phyloP scores from a whole-genome alignment of 2,329 filamentous ascomycete genomes.

The Nigrograna mackinnonii region DNA sequence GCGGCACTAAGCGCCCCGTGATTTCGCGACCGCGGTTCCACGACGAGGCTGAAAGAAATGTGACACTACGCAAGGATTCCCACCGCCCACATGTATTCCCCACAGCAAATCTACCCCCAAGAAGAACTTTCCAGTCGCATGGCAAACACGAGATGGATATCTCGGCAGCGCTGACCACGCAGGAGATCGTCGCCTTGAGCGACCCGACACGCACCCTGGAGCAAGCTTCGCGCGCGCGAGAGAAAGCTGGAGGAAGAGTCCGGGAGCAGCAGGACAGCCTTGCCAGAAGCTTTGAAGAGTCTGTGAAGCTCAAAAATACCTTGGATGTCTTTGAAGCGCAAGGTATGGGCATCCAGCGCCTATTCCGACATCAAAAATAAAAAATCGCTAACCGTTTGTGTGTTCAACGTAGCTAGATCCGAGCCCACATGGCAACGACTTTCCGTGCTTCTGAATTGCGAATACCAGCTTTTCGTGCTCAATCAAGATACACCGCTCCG shows the following conservation, averaged over 20 bases:
- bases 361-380: not conserved
- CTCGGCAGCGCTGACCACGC: conserved; percentile 20
- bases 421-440: conserved; percentile 24
- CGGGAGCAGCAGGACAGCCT: conserved; percentile 1
- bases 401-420: conserved; percentile 9
- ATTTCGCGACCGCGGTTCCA: conserved; percentile 10
- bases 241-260: conserved; percentile 2
- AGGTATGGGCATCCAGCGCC: conserved; percentile 9
- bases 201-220: conserved; percentile 17
- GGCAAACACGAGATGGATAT: conserved; percentile 31
- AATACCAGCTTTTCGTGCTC: conserved; percentile 37
- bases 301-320: conserved; percentile 33
- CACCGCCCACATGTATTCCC: conserved; percentile 24
- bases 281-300: conserved; percentile 28
- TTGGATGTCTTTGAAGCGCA: conserved; percentile 29
- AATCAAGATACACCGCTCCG: conserved; percentile 31
- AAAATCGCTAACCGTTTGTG: too few relatives aligned
- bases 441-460: conserved; percentile 36
- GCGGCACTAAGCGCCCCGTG: conserved; percentile 8
- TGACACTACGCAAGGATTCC: too few relatives aligned
- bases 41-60: too few relatives aligned
- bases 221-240: conserved; percentile 15
- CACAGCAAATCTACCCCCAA: conserved; percentile 5
- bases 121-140: conserved; percentile 13
- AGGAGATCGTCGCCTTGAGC: conserved; percentile 27